These are phyloP conservation scores for Erodium maritimum DNA, from an alignment of 345 rosid species.

Conservation along the genomic window DNA sequence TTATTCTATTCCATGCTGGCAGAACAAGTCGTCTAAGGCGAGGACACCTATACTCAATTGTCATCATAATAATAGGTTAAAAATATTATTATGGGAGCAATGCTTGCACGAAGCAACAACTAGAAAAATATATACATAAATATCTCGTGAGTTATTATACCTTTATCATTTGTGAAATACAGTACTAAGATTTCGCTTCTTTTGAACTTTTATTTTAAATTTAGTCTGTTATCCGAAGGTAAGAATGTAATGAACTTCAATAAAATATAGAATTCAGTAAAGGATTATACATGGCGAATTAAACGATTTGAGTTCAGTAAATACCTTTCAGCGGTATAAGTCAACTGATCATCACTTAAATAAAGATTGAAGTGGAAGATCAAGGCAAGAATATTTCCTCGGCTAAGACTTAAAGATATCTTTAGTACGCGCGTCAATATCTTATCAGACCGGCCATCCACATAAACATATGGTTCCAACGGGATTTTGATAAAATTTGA, in stretches of 20 bases:
- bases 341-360: slow-evolving; percentile 63
- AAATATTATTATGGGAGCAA: no score
- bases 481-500: slow-evolving; percentile 72
- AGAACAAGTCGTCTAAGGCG: slow-evolving; percentile 49
- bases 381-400: slow-evolving; percentile 42
- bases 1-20: slow-evolving; percentile 87
- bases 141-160: no score
- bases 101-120: no score
- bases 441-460: slow-evolving; percentile 44
- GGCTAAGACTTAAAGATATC: slow-evolving; percentile 61
- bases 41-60: slow-evolving; percentile 42
- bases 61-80: no score
- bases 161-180: no score
- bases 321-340: slow-evolving; percentile 75
- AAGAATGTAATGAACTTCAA: no score
- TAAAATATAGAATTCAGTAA: no score
- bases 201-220: no score
- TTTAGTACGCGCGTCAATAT: slow-evolving; percentile 41
- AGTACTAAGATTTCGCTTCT: no score
- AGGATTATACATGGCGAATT: background rate
- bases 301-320: background rate
- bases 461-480: slow-evolving; percentile 64
- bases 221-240: no score
- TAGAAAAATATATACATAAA: no score
- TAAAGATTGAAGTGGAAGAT: slow-evolving; percentile 55